Percentiles rank a stretch among this genome's conserved stretches.
phyloP scores from a whole-genome alignment of 495 filamentous ascomycete genomes.

The Cetradonia linearis region DNA sequence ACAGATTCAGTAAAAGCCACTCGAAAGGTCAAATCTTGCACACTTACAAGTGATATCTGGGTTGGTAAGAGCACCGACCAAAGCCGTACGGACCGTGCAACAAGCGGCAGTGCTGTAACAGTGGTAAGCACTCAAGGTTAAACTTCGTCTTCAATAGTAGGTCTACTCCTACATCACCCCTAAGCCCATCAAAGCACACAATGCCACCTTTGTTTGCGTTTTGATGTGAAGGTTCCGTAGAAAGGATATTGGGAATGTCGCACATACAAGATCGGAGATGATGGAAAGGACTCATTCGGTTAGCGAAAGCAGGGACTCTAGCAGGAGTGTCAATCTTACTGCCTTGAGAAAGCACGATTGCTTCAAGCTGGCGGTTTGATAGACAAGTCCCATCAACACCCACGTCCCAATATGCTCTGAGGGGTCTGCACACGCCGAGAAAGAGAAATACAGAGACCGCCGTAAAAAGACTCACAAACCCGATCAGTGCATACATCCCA shows the following conservation, averaged over 20 bases:
- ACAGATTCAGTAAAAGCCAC: not conserved
- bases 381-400: slow-evolving; percentile 17
- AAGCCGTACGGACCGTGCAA: slow-evolving; percentile 18
- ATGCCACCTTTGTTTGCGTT: not conserved
- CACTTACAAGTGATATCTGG: slow-evolving; percentile 18
- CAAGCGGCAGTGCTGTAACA: slow-evolving; percentile 18
- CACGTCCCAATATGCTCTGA: slow-evolving; percentile 21
- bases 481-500: slow-evolving; percentile 16
- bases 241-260: slow-evolving; percentile 12
- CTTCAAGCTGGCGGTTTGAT: slow-evolving; percentile 16
- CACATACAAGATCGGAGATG: slow-evolving; percentile 7
- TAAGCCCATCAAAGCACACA: slow-evolving; percentile 27
- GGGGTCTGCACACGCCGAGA: slow-evolving; percentile 21
- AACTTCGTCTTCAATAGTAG: not conserved
- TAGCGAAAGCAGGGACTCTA: not conserved
- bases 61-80: slow-evolving; percentile 13
- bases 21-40: not conserved
- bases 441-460: slow-evolving; percentile 17
- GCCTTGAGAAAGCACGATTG: slow-evolving; percentile 21
- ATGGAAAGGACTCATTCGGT: slow-evolving; percentile 1
- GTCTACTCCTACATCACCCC: slow-evolving; percentile 29
- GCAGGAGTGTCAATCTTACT: slow-evolving; percentile 10
- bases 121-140: not conserved
- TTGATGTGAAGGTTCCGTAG: slow-evolving; percentile 11
- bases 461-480: slow-evolving; percentile 13